Evolutionary conservation across 2,329 filamentous ascomycete species (phyloP), one percentile per base, ranked within the genome.

Genomic region (Penicillium corylophilum): DNA sequence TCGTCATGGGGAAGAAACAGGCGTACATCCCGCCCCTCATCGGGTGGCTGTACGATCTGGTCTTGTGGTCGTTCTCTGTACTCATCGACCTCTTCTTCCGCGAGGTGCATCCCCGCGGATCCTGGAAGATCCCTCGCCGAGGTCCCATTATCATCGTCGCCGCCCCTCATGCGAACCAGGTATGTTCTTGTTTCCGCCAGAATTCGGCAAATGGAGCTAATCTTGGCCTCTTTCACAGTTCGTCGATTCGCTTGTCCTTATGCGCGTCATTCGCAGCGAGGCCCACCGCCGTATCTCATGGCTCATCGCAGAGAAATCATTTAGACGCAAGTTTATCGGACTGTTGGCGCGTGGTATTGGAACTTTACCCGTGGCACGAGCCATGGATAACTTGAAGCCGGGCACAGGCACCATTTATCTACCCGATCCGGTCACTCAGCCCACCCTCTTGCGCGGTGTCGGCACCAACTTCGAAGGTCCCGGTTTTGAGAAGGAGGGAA

Each of bases 31-130:
- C 72, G 53, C 75, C 74, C 44, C 73, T 78, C 64, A 70, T 77
- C 52, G 73, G 72, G 62, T 79, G 77, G 77, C 56, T 78, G 44
- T 79, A 79, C 60, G 77, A 79, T 63, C 56, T 78, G 23, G 69
- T 77, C 42, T 64, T 80, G 33, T 80, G 78, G 78, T 67, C 70
- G 9, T 74, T 80, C 56, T 79, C 78, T 2, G 70, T 97, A 58
- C 80, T 97, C 46, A 86, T 95, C 60, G 94, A 99, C 73, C 85
- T 96, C 61, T 99, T 99, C 83, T 99, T 99, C 79, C 87, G 94
- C 62, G 94, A 99, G 74, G 90, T 99, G 15, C 92, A 97, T 70
- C 94, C 94, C 12, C 84, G 94, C 59, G 91, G 91, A 61, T 90
- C 92, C 57, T 99, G 94, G 91, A 93, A 92, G 73, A 89, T 99